These are phyloP conservation scores for Trichomonascaceae sp. DNA, from an alignment of 1,139 yeast genomes.

Conservation along the genomic window DNA sequence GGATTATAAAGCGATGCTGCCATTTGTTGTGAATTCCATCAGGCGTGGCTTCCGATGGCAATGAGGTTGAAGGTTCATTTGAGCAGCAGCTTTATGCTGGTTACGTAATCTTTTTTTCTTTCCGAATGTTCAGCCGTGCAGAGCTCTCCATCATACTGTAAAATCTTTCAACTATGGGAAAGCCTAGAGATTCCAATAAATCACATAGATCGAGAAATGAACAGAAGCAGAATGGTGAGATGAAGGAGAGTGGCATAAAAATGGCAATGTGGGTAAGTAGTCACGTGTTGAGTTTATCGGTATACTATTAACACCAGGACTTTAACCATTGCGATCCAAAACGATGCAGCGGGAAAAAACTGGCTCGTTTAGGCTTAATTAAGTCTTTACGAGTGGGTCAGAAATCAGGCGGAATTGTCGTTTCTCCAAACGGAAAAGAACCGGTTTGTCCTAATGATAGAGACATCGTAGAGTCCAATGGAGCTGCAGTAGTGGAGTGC, in stretches of 20 bases:
- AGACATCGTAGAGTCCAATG: constrained; percentile 68
- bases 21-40: constrained; percentile 3
- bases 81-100: not conserved
- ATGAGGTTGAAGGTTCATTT: not conserved
- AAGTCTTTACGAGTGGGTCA: constrained; percentile 79
- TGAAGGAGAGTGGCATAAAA: constrained; percentile 26
- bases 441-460: constrained; percentile 88
- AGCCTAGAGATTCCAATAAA: not conserved
- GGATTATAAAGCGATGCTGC: constrained; percentile 43
- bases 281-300: not conserved
- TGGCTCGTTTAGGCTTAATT: constrained; percentile 82
- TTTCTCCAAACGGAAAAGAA: constrained; percentile 85
- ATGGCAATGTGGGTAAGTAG: constrained; percentile 40
- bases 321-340: constrained; percentile 99
- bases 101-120: constrained; percentile 1
- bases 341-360: constrained; percentile 91
- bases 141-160: not conserved
- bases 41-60: not conserved
- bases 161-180: constrained; percentile 3
- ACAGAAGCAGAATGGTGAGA: constrained; percentile 19
- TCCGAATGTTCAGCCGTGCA: not conserved
- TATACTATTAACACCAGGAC: constrained; percentile 40
- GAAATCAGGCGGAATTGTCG: constrained; percentile 83
- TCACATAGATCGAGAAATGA: constrained; percentile 5
- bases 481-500: constrained; percentile 97